Evolutionary conservation across 73 alveolate species (phyloP), one percentile per base, ranked within the genome.

Genomic region (Tetrahymena thermophila): DNA sequence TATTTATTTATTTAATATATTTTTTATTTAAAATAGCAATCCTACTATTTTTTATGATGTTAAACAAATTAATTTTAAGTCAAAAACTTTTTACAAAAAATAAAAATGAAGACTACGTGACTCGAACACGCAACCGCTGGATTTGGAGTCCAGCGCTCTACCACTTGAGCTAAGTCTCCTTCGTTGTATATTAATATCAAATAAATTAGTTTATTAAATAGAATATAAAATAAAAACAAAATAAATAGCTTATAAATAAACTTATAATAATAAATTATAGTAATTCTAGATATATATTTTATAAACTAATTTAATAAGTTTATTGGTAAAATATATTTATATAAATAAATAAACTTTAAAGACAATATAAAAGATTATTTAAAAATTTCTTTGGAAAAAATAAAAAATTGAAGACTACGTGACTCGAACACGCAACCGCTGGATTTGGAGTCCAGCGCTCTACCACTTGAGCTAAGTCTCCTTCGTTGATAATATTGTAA

Each of bases 381-480:
- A 71, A 71, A 17, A 23, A 71, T 71, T 1, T 13, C 11, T n/a
- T n/a, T 94, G 50, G 28, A 94, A 13, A 44, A 34, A 0, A 19
- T 1, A 95, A 94, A 95, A 95, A 94, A 37, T 25, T 95, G 97
- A 94, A 95, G 97, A 95, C 96, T 95, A 95, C 96, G 97, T 85
- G 96, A 95, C 89, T 95, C 85, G 97, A 95, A 95, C 96, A 85
- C 97, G 96, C 97, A 94, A 94, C 96, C 97, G 93, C 56, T 94
- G 96, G 97, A 95, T 94, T 94, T 95, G 97, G 96, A 95, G 94
- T 95, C 96, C 97, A 94, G 94, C 96, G 96, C 97, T 95, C 97
- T 94, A 94, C 96, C 96, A 84, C 56, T 85, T 95, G 97, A 94
- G 97, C 97, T 95, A 95, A 95, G 96, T 94, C 97, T 94, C 71